Evolutionary conservation across 2,329 filamentous ascomycete genomes (phyloP).

Genomic region (Fusarium sp.): DNA sequence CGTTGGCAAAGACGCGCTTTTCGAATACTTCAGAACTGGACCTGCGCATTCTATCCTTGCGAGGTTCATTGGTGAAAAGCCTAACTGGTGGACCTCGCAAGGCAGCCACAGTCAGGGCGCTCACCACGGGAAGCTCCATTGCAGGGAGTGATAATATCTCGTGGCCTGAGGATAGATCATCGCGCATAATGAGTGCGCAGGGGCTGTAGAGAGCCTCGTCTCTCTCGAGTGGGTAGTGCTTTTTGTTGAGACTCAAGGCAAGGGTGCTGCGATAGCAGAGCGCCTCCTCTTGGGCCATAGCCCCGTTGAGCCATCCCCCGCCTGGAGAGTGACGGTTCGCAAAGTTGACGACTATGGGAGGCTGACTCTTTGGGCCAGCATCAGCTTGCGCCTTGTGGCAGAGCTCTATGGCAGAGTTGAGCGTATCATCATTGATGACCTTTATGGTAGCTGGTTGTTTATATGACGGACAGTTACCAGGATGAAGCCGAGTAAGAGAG

Average conservation of each 20-base stretch:
- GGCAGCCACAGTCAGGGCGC: neutral
- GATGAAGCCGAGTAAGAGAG: neutral
- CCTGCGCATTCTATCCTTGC: neutral
- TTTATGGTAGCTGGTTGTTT: neutral
- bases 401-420: neutral
- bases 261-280: neutral
- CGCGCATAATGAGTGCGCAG: neutral
- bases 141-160: neutral
- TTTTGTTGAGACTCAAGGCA: accelerated
- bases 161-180: neutral
- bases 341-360: neutral
- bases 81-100: neutral
- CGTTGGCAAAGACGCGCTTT: neutral
- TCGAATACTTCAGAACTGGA: neutral
- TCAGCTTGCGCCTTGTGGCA: neutral
- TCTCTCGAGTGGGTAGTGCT: neutral
- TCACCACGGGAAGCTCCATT: neutral
- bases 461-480: neutral
- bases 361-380: neutral
- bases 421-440: neutral
- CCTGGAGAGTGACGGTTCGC: neutral
- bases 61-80: neutral
- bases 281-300: neutral
- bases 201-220: neutral
- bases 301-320: neutral